Conservation (phyloP, 2,329 filamentous ascomycete species). For the Microcyclospora tardicrescens region DNA sequence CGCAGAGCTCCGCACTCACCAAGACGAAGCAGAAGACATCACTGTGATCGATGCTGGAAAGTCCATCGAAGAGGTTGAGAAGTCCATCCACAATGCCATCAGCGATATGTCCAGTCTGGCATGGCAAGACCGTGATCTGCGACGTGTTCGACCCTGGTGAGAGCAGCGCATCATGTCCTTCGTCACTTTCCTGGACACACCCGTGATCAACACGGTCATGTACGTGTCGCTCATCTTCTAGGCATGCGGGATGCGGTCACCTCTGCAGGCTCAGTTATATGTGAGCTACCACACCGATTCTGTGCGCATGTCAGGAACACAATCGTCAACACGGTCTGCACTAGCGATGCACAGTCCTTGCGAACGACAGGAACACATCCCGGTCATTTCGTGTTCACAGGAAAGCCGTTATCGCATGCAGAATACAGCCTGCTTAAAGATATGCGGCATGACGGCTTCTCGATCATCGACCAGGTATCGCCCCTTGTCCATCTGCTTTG, state of each 20-base stretch:
- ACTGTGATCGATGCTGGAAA: constrained; percentile 42
- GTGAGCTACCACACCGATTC: not conserved
- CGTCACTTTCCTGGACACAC: not conserved
- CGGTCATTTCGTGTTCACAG: too few species aligned
- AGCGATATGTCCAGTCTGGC: constrained; percentile 5
- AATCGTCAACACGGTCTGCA: not conserved
- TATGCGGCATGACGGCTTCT: too few species aligned
- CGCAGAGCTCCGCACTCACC: constrained; percentile 31
- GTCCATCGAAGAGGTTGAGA: constrained; percentile 38
- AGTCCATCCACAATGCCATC: constrained; percentile 18
- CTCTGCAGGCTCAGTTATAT: not conserved
- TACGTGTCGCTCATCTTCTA: not conserved
- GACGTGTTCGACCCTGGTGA: constrained; percentile 3
- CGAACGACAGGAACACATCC: too few species aligned
- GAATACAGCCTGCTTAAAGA: too few species aligned
- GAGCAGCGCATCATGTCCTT: not conserved
- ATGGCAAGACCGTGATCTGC: not conserved
- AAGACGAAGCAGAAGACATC: constrained; percentile 40
- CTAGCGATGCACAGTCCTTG: too few species aligned
- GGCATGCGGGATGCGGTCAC: too few species aligned
- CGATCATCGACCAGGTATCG: too few species aligned
- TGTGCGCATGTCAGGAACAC: not conserved
- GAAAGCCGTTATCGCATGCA: too few species aligned
- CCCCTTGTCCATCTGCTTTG: too few species aligned
- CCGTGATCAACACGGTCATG: not conserved